A percentile compares a stretch with the other conserved stretches of the same genome.
Conservation (phyloP, 2,329 filamentous ascomycete species). For the Grosmannia serpens region DNA sequence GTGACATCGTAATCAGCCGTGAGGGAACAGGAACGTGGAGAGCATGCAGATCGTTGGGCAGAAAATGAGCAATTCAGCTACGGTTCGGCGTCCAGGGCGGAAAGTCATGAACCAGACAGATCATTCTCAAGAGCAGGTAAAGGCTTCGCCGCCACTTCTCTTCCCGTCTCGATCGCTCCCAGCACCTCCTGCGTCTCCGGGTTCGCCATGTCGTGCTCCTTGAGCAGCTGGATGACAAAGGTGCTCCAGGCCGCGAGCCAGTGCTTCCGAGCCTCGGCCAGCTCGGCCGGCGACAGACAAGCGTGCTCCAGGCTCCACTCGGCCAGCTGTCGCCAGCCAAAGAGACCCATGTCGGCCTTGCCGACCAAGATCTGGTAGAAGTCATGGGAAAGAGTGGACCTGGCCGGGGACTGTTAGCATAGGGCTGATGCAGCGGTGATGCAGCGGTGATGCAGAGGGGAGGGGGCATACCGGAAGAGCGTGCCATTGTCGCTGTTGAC, state of each 20-base stretch:
- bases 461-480: constrained; percentile 35
- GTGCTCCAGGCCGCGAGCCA: constrained; percentile 47
- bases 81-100: too few relatives aligned
- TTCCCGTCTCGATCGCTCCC: not conserved
- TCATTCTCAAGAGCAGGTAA: too few relatives aligned
- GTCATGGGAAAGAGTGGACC: constrained; percentile 61
- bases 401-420: constrained; percentile 18
- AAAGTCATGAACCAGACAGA: too few relatives aligned
- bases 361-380: constrained; percentile 69
- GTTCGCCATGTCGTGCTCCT: constrained; percentile 21
- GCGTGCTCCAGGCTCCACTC: constrained; percentile 53
- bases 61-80: too few relatives aligned
- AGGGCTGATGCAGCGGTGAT: not conserved
- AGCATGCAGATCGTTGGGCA: too few relatives aligned
- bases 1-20: too few relatives aligned
- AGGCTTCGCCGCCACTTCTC: not conserved
- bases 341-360: constrained; percentile 52
- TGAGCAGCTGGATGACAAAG: constrained; percentile 43
- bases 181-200: not conserved
- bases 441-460: too few relatives aligned
- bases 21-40: too few relatives aligned
- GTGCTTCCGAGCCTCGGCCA: constrained; percentile 28
- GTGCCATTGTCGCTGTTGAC: constrained; percentile 67
- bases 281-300: constrained; percentile 36
- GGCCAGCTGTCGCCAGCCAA: constrained; percentile 58